Evolutionary conservation across 352 stramenopile species (phyloP).

Genomic region (Hyaloperonospora arabidopsidis): DNA sequence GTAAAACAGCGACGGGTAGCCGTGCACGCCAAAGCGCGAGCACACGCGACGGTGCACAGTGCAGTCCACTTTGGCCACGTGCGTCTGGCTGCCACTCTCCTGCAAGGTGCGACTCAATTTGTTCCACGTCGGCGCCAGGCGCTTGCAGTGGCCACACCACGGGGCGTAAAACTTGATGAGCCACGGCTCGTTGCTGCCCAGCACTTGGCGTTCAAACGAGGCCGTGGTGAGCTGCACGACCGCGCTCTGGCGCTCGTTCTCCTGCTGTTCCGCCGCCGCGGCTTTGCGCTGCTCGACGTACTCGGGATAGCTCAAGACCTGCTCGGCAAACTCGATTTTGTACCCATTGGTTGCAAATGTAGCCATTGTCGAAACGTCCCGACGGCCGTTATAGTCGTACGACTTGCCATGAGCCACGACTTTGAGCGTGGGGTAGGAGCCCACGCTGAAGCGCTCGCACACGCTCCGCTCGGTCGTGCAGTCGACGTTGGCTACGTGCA

Average conservation of each 20-base stretch:
- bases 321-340: conserved; percentile 63
- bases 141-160: conserved; percentile 77
- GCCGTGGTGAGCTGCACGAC: conserved; percentile 48
- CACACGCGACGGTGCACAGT: conserved; percentile 75
- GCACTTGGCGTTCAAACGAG: conserved; percentile 52
- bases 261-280: conserved; percentile 38
- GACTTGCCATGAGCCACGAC: conserved; percentile 49
- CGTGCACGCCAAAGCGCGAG: conserved; percentile 74
- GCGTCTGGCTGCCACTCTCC: conserved; percentile 48
- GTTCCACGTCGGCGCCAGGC: conserved; percentile 64
- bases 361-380: conserved; percentile 47
- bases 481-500: conserved; percentile 65
- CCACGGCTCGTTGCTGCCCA: conserved; percentile 52
- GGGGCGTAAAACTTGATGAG: conserved; percentile 81
- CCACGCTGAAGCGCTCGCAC: conserved; percentile 73
- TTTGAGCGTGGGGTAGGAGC: conserved; percentile 80
- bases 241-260: conserved; percentile 43
- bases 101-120: conserved; percentile 60
- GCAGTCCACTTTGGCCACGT: conserved; percentile 69
- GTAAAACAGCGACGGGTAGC: conserved; percentile 75
- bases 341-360: conserved; percentile 50
- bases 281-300: conserved; percentile 38
- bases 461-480: conserved; percentile 66
- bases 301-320: conserved; percentile 45
- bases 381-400: conserved; percentile 65